phyloP scores from a whole-genome alignment of 2,329 filamentous ascomycete species.

The Neofusicoccum laricinum region DNA sequence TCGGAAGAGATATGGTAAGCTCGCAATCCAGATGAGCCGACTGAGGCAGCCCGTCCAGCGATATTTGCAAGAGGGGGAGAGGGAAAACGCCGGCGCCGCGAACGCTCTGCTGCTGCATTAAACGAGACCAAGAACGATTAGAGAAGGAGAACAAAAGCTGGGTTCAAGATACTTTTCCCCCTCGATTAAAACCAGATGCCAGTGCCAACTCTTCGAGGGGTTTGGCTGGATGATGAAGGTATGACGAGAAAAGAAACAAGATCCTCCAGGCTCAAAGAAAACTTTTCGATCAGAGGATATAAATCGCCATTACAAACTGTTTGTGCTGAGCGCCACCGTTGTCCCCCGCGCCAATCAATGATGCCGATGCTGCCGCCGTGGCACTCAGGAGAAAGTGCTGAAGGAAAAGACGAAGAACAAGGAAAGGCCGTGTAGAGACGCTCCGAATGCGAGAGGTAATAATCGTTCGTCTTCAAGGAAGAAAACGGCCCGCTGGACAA shows the following conservation, averaged over 20 bases:
- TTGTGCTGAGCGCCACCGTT: conserved; percentile 2
- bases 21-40: neutral
- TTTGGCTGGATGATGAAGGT: neutral
- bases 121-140: neutral
- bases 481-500: neutral
- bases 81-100: neutral
- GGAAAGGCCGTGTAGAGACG: neutral
- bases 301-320: conserved; percentile 1
- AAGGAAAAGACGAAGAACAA: neutral
- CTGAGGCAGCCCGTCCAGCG: neutral
- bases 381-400: neutral
- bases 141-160: neutral
- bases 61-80: neutral
- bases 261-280: neutral
- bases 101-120: conserved; percentile 2
- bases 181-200: neutral
- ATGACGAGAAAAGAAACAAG: neutral
- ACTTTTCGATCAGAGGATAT: conserved; percentile 1
- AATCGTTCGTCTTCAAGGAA: neutral
- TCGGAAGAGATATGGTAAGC: neutral
- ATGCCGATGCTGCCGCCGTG: neutral
- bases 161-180: neutral
- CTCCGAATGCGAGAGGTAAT: neutral
- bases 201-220: neutral
- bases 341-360: neutral